A percentile compares a stretch with the other conserved stretches of the same genome.
Conservation (phyloP, 2,329 filamentous ascomycete genomes). For the Capronia epimyces region DNA sequence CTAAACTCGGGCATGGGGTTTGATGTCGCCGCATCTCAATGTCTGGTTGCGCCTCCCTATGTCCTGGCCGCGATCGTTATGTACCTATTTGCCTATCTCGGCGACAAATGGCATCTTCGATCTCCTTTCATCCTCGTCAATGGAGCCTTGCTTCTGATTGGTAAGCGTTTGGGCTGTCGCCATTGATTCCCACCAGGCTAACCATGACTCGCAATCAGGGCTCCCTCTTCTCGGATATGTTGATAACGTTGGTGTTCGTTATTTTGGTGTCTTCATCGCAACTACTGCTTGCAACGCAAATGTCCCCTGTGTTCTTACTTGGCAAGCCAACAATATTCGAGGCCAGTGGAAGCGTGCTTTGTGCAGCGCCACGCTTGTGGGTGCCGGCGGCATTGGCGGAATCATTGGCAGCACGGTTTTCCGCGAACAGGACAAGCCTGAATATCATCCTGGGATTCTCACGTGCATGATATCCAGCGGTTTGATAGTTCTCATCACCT, state of each 20-base stretch:
- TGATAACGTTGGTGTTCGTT: conserved; percentile 52
- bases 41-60: conserved; percentile 66
- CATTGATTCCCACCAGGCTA: not conserved
- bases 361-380: conserved; percentile 28
- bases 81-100: conserved; percentile 67
- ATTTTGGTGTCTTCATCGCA: conserved; percentile 70
- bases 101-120: conserved; percentile 62
- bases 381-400: conserved; percentile 61
- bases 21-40: conserved; percentile 59
- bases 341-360: conserved; percentile 82
- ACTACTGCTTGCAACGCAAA: conserved; percentile 73
- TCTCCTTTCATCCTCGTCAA: conserved; percentile 70
- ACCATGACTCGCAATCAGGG: conserved; percentile 37
- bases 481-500: conserved; percentile 27
- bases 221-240: conserved; percentile 68
- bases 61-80: conserved; percentile 55
- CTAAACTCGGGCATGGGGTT: conserved; percentile 61
- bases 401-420: conserved; percentile 72
- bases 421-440: conserved; percentile 41
- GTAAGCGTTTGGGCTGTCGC: conserved; percentile 7
- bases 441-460: conserved; percentile 32
- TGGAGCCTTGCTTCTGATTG: conserved; percentile 30
- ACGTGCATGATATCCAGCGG: conserved; percentile 25
- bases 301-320: conserved; percentile 67
- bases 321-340: conserved; percentile 82